phyloP scores from a whole-genome alignment of 805 yeast species.

The Spencermartinsiella europaea region DNA sequence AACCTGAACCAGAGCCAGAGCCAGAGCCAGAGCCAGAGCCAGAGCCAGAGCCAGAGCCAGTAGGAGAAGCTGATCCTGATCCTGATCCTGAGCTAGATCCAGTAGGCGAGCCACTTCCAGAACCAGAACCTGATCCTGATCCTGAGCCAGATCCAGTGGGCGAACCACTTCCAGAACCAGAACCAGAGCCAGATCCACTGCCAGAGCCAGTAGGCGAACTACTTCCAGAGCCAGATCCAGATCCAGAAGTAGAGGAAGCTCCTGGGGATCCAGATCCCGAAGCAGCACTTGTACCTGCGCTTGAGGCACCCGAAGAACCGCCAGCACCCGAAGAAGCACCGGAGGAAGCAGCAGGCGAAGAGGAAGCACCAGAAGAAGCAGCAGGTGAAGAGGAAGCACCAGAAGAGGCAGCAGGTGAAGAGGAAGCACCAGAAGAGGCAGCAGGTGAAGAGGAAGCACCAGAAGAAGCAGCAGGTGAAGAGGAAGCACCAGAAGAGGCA shows the following conservation, averaged over 20 bases:
- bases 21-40: too few species aligned
- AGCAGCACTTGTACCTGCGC: conserved; percentile 7
- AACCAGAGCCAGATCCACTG: conserved; percentile 8
- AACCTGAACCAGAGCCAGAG: background rate
- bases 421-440: conserved; percentile 3
- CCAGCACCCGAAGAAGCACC: conserved; percentile 8
- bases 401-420: conserved; percentile 3
- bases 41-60: conserved; percentile 13
- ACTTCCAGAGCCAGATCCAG: conserved; percentile 3
- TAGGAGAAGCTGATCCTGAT: conserved; percentile 8
- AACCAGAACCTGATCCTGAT: conserved; percentile 8
- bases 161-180: conserved; percentile 1
- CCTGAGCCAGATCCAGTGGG: conserved; percentile 7
- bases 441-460: conserved; percentile 5
- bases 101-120: conserved; percentile 1
- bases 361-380: conserved; percentile 6
- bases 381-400: conserved; percentile 4
- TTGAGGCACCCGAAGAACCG: conserved; percentile 7
- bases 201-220: conserved; percentile 6
- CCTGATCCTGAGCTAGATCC: background rate
- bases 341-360: conserved; percentile 6
- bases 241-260: background rate
- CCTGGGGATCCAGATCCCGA: background rate
- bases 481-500: conserved; percentile 5
- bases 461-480: conserved; percentile 8